A percentile compares a stretch with the other conserved stretches of the same genome.
Evolutionary conservation across 2,329 filamentous ascomycete genomes (phyloP).

Genomic region (Colletotrichum caudatum): DNA sequence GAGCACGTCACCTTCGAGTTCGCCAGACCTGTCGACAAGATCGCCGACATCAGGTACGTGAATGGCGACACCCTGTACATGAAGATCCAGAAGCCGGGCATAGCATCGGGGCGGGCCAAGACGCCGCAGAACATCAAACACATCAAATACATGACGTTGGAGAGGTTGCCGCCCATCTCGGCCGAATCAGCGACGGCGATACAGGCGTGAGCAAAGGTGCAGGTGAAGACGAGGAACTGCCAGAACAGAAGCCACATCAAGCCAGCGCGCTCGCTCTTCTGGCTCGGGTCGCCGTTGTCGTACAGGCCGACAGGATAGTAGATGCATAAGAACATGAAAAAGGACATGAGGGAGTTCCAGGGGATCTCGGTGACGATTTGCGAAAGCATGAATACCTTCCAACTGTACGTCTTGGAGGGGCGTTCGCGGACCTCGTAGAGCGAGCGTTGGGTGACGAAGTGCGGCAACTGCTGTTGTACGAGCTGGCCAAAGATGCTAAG

Average conservation of each 20-base stretch:
- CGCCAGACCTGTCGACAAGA: conserved; percentile 57
- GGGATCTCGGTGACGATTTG: conserved; percentile 77
- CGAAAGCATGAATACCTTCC: conserved; percentile 73
- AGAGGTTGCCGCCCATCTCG: conserved; percentile 73
- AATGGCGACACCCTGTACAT: conserved; percentile 77
- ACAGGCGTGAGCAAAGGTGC: conserved; percentile 74
- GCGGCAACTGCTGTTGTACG: conserved; percentile 72
- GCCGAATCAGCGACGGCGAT: conserved; percentile 74
- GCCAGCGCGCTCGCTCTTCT: conserved; percentile 63
- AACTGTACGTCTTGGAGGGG: conserved; percentile 73
- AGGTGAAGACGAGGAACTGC: conserved; percentile 74
- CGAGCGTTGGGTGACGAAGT: conserved; percentile 74
- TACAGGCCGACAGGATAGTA: conserved; percentile 77
- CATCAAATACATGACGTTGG: conserved; percentile 69
- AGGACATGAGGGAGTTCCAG: conserved; percentile 71
- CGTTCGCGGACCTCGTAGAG: conserved; percentile 76
- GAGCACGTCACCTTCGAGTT: conserved; percentile 45
- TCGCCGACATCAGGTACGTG: conserved; percentile 74
- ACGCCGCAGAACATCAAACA: conserved; percentile 70
- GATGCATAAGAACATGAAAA: conserved; percentile 74
- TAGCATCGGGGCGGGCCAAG: conserved; percentile 64
- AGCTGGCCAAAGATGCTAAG: conserved; percentile 73
- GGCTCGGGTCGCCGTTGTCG: conserved; percentile 65
- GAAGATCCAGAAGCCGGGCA: conserved; percentile 79
- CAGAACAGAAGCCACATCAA: conserved; percentile 74